phyloP scores from a whole-genome alignment of 2,329 filamentous ascomycete genomes.

The Xylaria sp. region DNA sequence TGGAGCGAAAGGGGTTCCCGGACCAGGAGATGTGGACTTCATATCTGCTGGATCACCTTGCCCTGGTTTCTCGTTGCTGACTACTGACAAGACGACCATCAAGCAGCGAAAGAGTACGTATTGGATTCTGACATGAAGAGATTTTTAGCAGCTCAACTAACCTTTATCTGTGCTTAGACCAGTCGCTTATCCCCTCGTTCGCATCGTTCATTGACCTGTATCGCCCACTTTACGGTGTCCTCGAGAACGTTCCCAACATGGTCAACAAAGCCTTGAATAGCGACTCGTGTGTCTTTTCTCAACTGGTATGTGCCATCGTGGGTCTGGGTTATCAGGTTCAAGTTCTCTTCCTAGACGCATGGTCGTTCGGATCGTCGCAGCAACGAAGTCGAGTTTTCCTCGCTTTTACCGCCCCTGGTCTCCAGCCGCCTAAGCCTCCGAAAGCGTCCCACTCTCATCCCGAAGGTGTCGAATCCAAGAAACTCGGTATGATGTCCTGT shows the following conservation, averaged over 20 bases:
- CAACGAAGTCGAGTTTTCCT: slow-evolving; percentile 64
- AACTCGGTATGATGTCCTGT: slow-evolving; percentile 55
- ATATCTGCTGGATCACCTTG: slow-evolving; percentile 72
- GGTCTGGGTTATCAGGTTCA: slow-evolving; percentile 72
- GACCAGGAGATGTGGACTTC: slow-evolving; percentile 59
- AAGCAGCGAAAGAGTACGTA: slow-evolving; percentile 49
- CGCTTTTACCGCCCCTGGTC: slow-evolving; percentile 62
- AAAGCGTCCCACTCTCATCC: slow-evolving; percentile 59
- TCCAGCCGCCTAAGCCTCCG: slow-evolving; percentile 51
- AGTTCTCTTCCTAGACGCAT: slow-evolving; percentile 63
- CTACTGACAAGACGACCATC: slow-evolving; percentile 49
- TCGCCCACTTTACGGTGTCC: slow-evolving; percentile 64
- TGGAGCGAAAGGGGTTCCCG: slow-evolving; percentile 47
- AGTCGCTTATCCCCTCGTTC: slow-evolving; percentile 72
- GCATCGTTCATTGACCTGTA: slow-evolving; percentile 70
- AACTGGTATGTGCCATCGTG: slow-evolving; percentile 67
- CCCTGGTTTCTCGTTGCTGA: slow-evolving; percentile 66
- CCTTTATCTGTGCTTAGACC: slow-evolving; percentile 37
- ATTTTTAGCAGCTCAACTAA: background rate
- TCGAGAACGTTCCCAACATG: slow-evolving; percentile 73
- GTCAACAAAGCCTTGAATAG: slow-evolving; percentile 43
- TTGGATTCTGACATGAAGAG: background rate
- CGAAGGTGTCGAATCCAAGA: slow-evolving; percentile 22
- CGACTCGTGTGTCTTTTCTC: slow-evolving; percentile 63
- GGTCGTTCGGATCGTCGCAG: slow-evolving; percentile 63